Evolutionary conservation across 345 rosid genomes (phyloP).

Genomic region (Toxicodendron radicans): DNA sequence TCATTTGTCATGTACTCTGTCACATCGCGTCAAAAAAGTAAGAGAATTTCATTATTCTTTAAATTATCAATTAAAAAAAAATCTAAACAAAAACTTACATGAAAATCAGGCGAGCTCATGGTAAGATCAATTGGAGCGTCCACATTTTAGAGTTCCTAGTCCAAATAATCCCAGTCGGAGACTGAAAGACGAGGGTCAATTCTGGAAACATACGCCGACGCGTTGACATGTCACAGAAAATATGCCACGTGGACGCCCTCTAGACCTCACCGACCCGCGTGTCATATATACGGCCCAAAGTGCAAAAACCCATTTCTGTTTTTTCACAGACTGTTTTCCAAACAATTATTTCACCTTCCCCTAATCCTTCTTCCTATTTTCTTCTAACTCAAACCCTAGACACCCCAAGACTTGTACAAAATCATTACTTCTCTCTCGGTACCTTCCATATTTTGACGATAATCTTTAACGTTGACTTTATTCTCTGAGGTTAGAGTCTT

Average conservation of each 20-base stretch:
- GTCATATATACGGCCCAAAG: not conserved
- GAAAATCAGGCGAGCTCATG: not conserved
- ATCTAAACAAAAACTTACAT: not conserved
- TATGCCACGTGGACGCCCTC: slow-evolving; percentile 19
- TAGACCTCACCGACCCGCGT: slow-evolving; percentile 17
- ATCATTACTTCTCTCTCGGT: not conserved
- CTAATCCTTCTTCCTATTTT: not conserved
- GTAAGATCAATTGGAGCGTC: not conserved
- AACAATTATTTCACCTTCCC: not conserved
- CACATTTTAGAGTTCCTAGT: not conserved
- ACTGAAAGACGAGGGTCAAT: not conserved
- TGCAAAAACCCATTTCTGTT: not conserved
- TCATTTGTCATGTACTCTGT: too few species aligned
- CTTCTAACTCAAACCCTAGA: slow-evolving; percentile 6
- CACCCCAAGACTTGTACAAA: not conserved
- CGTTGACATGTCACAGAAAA: not conserved
- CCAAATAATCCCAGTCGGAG: not conserved
- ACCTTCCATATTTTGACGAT: not conserved
- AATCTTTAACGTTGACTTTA: not conserved
- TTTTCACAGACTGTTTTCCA: not conserved
- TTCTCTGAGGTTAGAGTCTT: slow-evolving; percentile 2
- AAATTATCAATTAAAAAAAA: too few species aligned
- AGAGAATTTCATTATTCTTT: too few species aligned
- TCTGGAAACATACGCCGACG: not conserved
- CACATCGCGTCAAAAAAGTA: too few species aligned